Conservation (phyloP, 2,329 filamentous ascomycete genomes). For the Scedosporium boydii region DNA sequence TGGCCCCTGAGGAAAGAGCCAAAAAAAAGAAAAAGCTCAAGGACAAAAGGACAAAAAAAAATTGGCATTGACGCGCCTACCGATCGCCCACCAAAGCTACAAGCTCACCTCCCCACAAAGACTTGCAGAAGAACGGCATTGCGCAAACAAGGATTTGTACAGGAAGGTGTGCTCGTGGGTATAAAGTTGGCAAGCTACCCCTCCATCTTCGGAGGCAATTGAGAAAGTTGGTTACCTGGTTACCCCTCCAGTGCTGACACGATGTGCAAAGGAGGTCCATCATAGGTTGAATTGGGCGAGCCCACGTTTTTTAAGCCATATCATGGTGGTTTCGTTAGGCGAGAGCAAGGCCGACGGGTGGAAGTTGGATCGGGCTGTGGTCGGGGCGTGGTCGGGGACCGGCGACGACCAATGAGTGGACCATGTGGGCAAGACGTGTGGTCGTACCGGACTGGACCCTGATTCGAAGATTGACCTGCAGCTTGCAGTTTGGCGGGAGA, state of each 20-base stretch:
- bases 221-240: neutral
- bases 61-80: neutral
- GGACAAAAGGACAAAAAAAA: neutral
- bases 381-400: neutral
- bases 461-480: neutral
- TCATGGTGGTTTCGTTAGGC: neutral
- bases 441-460: neutral
- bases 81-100: neutral
- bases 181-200: neutral
- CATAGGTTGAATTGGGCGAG: constrained; percentile 2
- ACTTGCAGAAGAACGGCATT: neutral
- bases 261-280: neutral
- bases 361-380: neutral
- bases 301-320: neutral
- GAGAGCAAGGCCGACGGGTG: neutral
- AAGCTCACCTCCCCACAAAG: neutral
- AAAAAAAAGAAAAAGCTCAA: neutral
- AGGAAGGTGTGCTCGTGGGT: neutral
- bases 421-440: constrained; percentile 5
- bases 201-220: neutral
- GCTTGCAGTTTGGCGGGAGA: neutral
- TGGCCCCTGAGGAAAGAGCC: neutral
- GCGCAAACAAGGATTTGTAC: neutral
- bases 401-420: constrained; percentile 6
- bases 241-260: constrained; percentile 2